Percentiles rank a stretch among this genome's conserved stretches.
Evolutionary conservation across 2,329 filamentous ascomycete genomes (phyloP).

Genomic region (Colletotrichum gloeosporioides): DNA sequence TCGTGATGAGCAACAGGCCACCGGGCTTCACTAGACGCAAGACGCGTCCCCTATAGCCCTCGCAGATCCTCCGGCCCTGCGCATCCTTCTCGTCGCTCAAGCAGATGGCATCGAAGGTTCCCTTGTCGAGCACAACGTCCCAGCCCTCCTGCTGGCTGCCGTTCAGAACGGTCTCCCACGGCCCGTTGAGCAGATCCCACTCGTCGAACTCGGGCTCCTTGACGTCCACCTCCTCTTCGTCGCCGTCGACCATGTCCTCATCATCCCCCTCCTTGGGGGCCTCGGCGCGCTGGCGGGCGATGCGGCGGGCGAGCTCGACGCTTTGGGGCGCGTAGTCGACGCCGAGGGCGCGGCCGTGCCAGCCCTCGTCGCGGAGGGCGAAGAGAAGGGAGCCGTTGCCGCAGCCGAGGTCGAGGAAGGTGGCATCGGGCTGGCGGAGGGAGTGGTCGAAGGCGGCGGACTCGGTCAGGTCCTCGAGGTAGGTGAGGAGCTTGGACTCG

Average conservation of each 20-base stretch:
- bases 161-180: slow-evolving; percentile 37
- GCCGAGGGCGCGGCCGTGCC: slow-evolving; percentile 75
- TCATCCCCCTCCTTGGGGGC: slow-evolving; percentile 6
- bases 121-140: slow-evolving; percentile 96
- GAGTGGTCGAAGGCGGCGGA: slow-evolving; percentile 24
- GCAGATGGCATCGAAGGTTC: slow-evolving; percentile 94
- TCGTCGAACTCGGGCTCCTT: slow-evolving; percentile 48
- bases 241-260: slow-evolving; percentile 26
- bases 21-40: slow-evolving; percentile 71
- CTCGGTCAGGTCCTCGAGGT: slow-evolving; percentile 50
- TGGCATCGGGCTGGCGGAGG: slow-evolving; percentile 29
- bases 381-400: slow-evolving; percentile 95
- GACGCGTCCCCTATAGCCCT: slow-evolving; percentile 76
- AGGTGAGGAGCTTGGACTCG: slow-evolving; percentile 78
- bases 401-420: slow-evolving; percentile 87
- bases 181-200: slow-evolving; percentile 68
- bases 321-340: slow-evolving; percentile 86
- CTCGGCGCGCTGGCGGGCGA: slow-evolving; percentile 45
- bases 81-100: slow-evolving; percentile 65
- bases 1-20: slow-evolving; percentile 84
- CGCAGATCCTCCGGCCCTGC: slow-evolving; percentile 67
- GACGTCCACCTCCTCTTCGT: slow-evolving; percentile 6
- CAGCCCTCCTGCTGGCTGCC: slow-evolving; percentile 60
- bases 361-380: slow-evolving; percentile 70
- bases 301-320: slow-evolving; percentile 73